Base-by-base conservation (phyloP, 805 yeast species). In the Yamadazyma insecticola region DNA sequence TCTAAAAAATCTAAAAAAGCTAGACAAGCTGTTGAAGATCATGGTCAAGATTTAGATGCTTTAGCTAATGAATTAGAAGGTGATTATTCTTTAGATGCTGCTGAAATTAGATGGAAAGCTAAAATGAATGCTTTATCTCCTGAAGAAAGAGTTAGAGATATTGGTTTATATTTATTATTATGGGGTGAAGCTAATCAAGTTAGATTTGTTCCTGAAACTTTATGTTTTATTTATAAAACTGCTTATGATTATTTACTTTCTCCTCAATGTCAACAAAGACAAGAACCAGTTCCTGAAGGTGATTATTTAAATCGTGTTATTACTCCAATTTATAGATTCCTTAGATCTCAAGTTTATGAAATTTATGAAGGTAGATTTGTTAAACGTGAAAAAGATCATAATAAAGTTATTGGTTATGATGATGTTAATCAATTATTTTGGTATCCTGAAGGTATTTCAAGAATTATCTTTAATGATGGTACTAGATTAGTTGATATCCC, bases 371-470 rank as follows among this genome's bases (percentile, higher is more conserved):
- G 92, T 38, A 78, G 87, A 61, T 83, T 74, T 47, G 81, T 83
- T 39, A 83, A 83, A 60, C 81, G 95, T 66, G 92, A 84, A 67
- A 78, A 67, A 54, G 95, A 84, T 57, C 95, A 84, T 62, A 80
- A 80, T 63, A 67, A 77, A 44, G 67, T 84, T 42, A 74, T 84
- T 50, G 94, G 98, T 60, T 92, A 92, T 60, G 99, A 92, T 69
- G 99, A 92, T 70, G 95, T 92, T 39, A 92, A 92, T 63, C 99
- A 92, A 72, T 74, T 92, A 49, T 92, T 94, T 67, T 92, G 99
- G 99, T 92, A 94, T 65, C 97, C 97, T 28, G 97, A 94, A 67
- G 99, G 98, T 73, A 84, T 92, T 44, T 81, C 94, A 38, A 81
- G 92, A 63, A 89, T 92, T 49, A 75, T 81, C 30, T 76, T 90